Base-by-base conservation (phyloP, 2,329 filamentous ascomycete genomes). In the Aspergillus intermedius region DNA sequence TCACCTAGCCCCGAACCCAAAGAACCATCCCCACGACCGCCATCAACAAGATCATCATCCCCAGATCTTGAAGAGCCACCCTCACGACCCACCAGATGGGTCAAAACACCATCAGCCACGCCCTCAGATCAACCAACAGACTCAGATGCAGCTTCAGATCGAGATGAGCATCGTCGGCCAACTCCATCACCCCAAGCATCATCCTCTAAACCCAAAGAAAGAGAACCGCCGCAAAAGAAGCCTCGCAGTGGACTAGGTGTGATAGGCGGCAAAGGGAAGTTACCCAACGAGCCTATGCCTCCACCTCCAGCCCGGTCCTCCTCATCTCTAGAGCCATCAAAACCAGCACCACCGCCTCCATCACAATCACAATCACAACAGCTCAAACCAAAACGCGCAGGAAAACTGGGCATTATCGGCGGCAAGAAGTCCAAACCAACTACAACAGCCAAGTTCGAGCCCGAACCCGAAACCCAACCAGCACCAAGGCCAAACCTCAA, bases 351-450 rank as follows among this genome's bases (percentile, higher is more conserved):
- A 9, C 41, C 43, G 41, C 44, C 58, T 23, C 39, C n/a, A 41
- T 41, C 39, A 3, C 39, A 23, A 41, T 41, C 39, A 3, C 39
- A 23, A 41, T 9, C 39, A 17, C 15, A 40, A 22, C 46, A 42
- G 52, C 30, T 2, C 52, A 64, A 56, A 37, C 51, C 34, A 53
- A 65, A 56, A 57, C 52, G 47, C 7, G 45, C 19, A 53, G 57
- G 48, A 12, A 67, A 62, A 42, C 54, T 73, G 3, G 69, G 70
- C 3, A 57, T 66, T 32, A 68, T 72, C 47, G 67, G 69, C 6
- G 59, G 63, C 23, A 64, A 60, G 10, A 30, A 30, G 9, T 30
- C 25, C 25, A 30, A 30, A 10, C 10, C 7, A 30, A 22, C 21
- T 5, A 22, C 4, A 22, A 22, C 21, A 22, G 21, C 21, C 21